These are phyloP conservation scores for Leucocoprinus birnbaumii DNA, from an alignment of 768 basidiomycete species.

Conservation along the genomic window DNA sequence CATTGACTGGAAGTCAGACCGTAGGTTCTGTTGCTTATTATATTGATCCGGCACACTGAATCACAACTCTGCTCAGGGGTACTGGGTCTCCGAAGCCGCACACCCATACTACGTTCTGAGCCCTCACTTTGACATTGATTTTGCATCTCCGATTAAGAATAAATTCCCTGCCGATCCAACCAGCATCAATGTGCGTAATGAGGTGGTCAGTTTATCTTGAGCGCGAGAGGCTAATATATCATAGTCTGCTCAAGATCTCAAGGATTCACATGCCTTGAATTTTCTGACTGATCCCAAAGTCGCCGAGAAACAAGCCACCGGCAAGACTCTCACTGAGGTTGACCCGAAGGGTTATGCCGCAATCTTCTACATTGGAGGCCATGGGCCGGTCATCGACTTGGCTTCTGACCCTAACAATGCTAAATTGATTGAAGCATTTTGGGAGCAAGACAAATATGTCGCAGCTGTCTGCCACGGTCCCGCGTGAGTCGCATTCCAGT, in stretches of 20 bases:
- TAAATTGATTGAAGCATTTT: slow-evolving; percentile 61
- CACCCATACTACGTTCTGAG: slow-evolving; percentile 64
- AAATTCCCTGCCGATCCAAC: slow-evolving; percentile 63
- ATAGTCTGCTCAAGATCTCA: slow-evolving; percentile 37
- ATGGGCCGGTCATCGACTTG: slow-evolving; percentile 76
- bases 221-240: neutral
- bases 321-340: slow-evolving; percentile 62
- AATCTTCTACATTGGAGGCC: slow-evolving; percentile 78
- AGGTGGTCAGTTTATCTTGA: neutral
- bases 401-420: slow-evolving; percentile 52
- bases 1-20: slow-evolving; percentile 46
- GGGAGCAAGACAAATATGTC: slow-evolving; percentile 60
- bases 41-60: neutral
- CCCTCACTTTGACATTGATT: slow-evolving; percentile 51
- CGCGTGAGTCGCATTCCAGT: slow-evolving; percentile 42
- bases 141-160: slow-evolving; percentile 54
- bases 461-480: slow-evolving; percentile 82
- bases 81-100: slow-evolving; percentile 76
- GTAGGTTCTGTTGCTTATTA: slow-evolving; percentile 27
- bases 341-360: slow-evolving; percentile 62
- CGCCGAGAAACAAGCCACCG: slow-evolving; percentile 46
- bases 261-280: slow-evolving; percentile 50
- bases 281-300: slow-evolving; percentile 60
- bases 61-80: slow-evolving; percentile 42
- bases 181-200: slow-evolving; percentile 43